Percentiles rank a stretch among this genome's conserved stretches.
These are phyloP conservation scores for Hypoxylon sp. DNA, from an alignment of 2,329 filamentous ascomycete genomes.

Conservation along the genomic window DNA sequence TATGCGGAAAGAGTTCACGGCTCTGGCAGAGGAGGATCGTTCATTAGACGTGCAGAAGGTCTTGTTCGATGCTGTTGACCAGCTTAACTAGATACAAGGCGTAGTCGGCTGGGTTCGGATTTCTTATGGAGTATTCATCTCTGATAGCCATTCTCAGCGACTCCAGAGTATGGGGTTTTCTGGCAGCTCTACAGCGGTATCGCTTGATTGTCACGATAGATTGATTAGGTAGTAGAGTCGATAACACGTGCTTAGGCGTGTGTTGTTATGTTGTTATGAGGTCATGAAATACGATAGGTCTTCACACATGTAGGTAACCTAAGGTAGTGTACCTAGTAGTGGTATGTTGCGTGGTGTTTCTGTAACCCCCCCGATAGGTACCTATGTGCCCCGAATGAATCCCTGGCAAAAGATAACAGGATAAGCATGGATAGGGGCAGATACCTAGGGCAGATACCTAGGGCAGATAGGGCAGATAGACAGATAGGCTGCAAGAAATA, in stretches of 20 bases:
- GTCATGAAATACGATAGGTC: too few relatives aligned
- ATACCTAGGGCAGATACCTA: too few relatives aligned
- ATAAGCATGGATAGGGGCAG: slow-evolving; percentile 23
- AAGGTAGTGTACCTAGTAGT: too few relatives aligned
- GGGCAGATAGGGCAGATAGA: not conserved
- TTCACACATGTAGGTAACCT: too few relatives aligned
- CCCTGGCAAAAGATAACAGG: slow-evolving; percentile 21
- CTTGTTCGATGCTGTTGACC: slow-evolving; percentile 53
- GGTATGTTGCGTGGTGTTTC: not conserved
- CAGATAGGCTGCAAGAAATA: not conserved
- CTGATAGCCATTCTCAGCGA: not conserved
- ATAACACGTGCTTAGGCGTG: too few relatives aligned
- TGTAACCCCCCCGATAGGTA: not conserved
- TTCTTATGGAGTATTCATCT: not conserved
- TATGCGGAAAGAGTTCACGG: slow-evolving; percentile 51
- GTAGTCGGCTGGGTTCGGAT: not conserved
- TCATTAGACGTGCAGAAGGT: slow-evolving; percentile 60
- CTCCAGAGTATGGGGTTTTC: not conserved
- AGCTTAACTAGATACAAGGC: slow-evolving; percentile 19
- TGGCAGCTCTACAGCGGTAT: not conserved
- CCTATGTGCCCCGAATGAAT: slow-evolving; percentile 8
- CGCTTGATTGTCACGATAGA: too few relatives aligned
- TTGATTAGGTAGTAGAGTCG: too few relatives aligned
- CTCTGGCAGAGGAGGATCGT: slow-evolving; percentile 56
- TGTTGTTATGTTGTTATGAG: too few relatives aligned